These are phyloP conservation scores for Crithidia bombi DNA, from an alignment of 208 protist species.

Conservation along the genomic window DNA sequence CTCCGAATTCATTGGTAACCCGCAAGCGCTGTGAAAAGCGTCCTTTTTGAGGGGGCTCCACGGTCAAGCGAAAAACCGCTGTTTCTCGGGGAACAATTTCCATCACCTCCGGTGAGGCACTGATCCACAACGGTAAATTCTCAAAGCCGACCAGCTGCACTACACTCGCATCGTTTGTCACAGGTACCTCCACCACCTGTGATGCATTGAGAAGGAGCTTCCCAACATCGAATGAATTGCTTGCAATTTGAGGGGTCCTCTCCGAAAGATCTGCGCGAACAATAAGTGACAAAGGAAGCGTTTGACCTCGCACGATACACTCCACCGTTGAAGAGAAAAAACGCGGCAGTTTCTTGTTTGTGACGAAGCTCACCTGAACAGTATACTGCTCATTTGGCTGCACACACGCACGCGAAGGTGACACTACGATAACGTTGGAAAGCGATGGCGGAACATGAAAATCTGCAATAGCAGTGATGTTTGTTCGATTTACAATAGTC, in stretches of 20 bases:
- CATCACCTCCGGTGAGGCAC: slow-evolving; percentile 18
- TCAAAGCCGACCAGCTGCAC: slow-evolving; percentile 35
- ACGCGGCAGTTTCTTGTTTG: slow-evolving; percentile 24
- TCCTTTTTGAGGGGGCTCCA: slow-evolving; percentile 32
- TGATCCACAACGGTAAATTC: slow-evolving; percentile 25
- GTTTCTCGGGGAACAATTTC: slow-evolving; percentile 28
- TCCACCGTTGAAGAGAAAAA: slow-evolving; percentile 26
- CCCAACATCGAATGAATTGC: slow-evolving; percentile 18
- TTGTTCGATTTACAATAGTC: slow-evolving; percentile 64
- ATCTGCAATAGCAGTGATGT: slow-evolving; percentile 44
- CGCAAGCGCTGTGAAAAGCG: slow-evolving; percentile 35
- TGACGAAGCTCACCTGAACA: slow-evolving; percentile 41
- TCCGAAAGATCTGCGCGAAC: slow-evolving; percentile 19
- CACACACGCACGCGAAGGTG: slow-evolving; percentile 44
- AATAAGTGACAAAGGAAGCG: slow-evolving; percentile 22
- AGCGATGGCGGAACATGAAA: slow-evolving; percentile 19
- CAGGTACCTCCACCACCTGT: slow-evolving; percentile 21
- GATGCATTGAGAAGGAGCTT: slow-evolving; percentile 16
- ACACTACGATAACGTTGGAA: slow-evolving; percentile 26
- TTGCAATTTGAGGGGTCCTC: slow-evolving; percentile 15
- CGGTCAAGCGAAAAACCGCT: slow-evolving; percentile 19
- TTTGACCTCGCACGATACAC: slow-evolving; percentile 34
- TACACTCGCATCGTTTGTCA: slow-evolving; percentile 33
- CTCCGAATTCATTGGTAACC: slow-evolving; percentile 37
- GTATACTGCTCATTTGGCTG: slow-evolving; percentile 56